Evolutionary conservation across 2,329 filamentous ascomycete species (phyloP).

Genomic region (Botrytis aclada): DNA sequence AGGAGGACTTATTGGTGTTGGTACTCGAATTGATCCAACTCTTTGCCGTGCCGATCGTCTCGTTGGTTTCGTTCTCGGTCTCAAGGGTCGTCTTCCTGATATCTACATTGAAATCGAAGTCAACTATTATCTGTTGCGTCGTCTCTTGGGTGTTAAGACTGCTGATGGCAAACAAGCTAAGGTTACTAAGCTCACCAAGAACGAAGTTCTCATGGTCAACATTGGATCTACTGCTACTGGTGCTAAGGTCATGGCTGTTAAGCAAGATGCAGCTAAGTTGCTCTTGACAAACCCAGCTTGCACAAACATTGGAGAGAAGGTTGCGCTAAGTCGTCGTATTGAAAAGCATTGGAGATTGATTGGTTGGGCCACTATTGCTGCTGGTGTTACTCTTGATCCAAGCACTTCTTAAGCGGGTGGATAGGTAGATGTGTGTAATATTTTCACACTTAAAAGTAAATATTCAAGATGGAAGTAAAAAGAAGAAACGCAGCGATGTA

Average conservation of each 20-base stretch:
- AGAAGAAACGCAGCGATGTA: background rate
- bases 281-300: constrained; percentile 90
- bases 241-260: constrained; percentile 95
- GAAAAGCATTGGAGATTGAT: constrained; percentile 99
- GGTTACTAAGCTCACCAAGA: constrained; percentile 97
- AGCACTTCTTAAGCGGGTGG: constrained; percentile 31
- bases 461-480: background rate
- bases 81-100: constrained; percentile 87
- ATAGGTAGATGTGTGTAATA: background rate
- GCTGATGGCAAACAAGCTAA: constrained; percentile 99
- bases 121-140: constrained; percentile 96
- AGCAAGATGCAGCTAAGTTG: constrained; percentile 95
- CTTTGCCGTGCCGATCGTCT: constrained; percentile 98
- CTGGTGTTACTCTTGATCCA: constrained; percentile 38
- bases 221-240: constrained; percentile 97
- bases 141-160: constrained; percentile 93
- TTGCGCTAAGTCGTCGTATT: constrained; percentile 91
- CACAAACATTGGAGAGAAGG: constrained; percentile 97
- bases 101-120: constrained; percentile 99
- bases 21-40: constrained; percentile 94
- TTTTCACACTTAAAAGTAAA: background rate
- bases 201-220: constrained; percentile 99
- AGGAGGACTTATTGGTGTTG: constrained; percentile 96
- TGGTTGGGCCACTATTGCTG: constrained; percentile 68
- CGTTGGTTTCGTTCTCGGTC: constrained; percentile 94